Conservation (phyloP, 2,329 filamentous ascomycete genomes). For the Pseudocercospora musae region DNA sequence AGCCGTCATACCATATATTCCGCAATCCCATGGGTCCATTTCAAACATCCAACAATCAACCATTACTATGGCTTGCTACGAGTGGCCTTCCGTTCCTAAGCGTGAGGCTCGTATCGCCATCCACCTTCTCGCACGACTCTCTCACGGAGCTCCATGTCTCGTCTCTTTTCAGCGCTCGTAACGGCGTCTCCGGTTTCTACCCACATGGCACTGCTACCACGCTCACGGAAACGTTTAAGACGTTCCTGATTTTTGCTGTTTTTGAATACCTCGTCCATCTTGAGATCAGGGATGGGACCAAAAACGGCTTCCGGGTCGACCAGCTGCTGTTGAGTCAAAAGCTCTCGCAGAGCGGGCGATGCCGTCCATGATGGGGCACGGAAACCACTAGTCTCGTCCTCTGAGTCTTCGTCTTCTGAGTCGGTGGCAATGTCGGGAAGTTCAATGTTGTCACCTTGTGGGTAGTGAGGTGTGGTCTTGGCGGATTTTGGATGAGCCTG, state of each 20-base stretch:
- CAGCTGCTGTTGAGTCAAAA: slow-evolving; percentile 77
- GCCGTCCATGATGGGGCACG: slow-evolving; percentile 80
- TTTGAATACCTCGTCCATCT: slow-evolving; percentile 95
- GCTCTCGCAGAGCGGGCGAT: slow-evolving; percentile 72
- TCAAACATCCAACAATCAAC: slow-evolving; percentile 1
- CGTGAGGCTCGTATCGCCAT: slow-evolving; percentile 62
- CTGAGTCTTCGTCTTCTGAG: slow-evolving; percentile 74
- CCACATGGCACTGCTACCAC: slow-evolving; percentile 96
- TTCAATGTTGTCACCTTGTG: slow-evolving; percentile 84
- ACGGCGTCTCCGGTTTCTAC: slow-evolving; percentile 67
- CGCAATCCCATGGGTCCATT: not conserved
- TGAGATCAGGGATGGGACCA: slow-evolving; percentile 79
- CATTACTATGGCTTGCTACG: not conserved
- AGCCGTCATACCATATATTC: not conserved
- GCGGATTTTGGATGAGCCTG: slow-evolving; percentile 51
- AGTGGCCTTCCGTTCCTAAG: slow-evolving; percentile 1
- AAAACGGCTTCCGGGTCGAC: slow-evolving; percentile 84
- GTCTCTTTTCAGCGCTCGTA: slow-evolving; percentile 81
- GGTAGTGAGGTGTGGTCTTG: slow-evolving; percentile 80
- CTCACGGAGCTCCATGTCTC: slow-evolving; percentile 75
- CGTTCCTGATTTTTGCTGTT: slow-evolving; percentile 70
- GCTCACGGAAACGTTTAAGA: slow-evolving; percentile 80
- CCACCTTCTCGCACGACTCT: slow-evolving; percentile 77
- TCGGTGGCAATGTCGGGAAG: slow-evolving; percentile 95
- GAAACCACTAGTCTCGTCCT: slow-evolving; percentile 48